Conservation (phyloP, 345 rosid species). For the Gossypioides kirkii region DNA sequence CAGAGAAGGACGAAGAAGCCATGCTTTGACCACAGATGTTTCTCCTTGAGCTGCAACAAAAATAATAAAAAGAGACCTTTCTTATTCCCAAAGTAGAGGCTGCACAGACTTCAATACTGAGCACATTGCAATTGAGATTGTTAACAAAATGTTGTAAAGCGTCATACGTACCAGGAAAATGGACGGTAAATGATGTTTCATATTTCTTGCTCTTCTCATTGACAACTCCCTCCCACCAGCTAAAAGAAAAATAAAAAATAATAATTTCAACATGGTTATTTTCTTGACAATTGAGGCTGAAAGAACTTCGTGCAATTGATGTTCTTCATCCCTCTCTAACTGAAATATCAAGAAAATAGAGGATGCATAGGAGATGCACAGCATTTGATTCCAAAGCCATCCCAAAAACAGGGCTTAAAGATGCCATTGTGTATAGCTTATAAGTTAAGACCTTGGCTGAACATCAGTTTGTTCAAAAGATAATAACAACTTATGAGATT, state of each 20-base stretch:
- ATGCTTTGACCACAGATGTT: conserved; percentile 48
- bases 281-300: neutral
- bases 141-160: neutral
- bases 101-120: neutral
- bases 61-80: conserved; percentile 8
- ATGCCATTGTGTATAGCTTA: neutral
- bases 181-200: conserved; percentile 56
- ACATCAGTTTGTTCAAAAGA: neutral
- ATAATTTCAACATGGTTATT: neutral
- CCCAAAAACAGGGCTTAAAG: neutral
- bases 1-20: conserved; percentile 88
- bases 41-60: conserved; percentile 61
- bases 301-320: neutral
- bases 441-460: neutral
- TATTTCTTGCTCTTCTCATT: conserved; percentile 79
- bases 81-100: conserved; percentile 1
- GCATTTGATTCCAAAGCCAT: neutral
- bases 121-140: neutral
- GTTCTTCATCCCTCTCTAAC: neutral
- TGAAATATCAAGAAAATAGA: neutral
- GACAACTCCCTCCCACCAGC: conserved; percentile 96
- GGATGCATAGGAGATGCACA: neutral
- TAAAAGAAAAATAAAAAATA: conserved; percentile 25
- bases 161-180: conserved; percentile 58
- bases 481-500: neutral